Evolutionary conservation across 148 eudicot species (phyloP).

Genomic region (Chenopodium formosanum): DNA sequence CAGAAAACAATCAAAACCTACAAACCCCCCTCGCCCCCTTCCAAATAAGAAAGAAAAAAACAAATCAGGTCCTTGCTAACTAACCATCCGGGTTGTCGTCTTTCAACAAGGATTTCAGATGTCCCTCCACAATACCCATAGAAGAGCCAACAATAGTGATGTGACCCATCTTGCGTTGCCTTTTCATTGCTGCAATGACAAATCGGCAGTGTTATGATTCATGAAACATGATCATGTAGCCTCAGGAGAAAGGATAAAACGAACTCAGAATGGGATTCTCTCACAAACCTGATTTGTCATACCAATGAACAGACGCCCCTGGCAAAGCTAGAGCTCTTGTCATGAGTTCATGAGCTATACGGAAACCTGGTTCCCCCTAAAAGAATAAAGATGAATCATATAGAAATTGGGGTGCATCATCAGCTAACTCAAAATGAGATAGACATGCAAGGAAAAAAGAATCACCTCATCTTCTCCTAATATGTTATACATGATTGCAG

Average conservation of each 20-base stretch:
- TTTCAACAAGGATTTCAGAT: slow-evolving; percentile 51
- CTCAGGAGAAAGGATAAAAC: neutral
- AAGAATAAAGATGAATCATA: neutral
- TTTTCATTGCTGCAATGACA: slow-evolving; percentile 68
- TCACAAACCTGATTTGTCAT: slow-evolving; percentile 83
- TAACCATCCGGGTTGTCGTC: slow-evolving; percentile 47
- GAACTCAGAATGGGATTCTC: neutral
- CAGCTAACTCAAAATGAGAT: slow-evolving; percentile 8
- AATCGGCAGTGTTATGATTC: neutral
- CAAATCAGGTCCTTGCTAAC: neutral
- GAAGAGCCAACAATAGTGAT: slow-evolving; percentile 80
- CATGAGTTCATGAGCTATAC: slow-evolving; percentile 64
- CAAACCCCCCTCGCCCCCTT: neutral
- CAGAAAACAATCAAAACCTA: neutral
- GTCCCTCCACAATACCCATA: slow-evolving; percentile 60
- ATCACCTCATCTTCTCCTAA: slow-evolving; percentile 96
- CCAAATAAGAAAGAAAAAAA: neutral
- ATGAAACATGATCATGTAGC: neutral
- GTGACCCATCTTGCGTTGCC: slow-evolving; percentile 95
- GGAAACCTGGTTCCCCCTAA: slow-evolving; percentile 83
- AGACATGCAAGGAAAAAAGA: neutral
- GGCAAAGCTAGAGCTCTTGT: slow-evolving; percentile 55
- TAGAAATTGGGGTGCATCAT: neutral
- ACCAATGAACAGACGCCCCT: slow-evolving; percentile 90
- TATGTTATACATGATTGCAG: slow-evolving; percentile 90